Evolutionary conservation across 2,329 filamentous ascomycete genomes (phyloP), one percentile per base, ranked within the genome.

Genomic region (Peltaster fructicola): DNA sequence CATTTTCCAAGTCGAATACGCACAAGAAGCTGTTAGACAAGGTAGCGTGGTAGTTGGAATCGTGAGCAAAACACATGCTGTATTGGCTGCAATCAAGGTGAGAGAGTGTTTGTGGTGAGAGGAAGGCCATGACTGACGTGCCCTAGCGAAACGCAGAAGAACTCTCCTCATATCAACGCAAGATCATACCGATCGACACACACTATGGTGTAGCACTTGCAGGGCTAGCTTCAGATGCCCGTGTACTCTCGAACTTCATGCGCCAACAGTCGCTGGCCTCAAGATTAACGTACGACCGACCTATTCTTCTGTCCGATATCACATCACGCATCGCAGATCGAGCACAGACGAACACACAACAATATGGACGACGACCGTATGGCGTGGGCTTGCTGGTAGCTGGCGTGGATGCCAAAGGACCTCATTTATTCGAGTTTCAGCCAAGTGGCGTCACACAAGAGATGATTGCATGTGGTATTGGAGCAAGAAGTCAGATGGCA

Each of bases 161-260:
- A 59, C 76, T 98, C 31, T 98, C 88, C 33, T 95, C 88, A 25
- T 98, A 98, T 68, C 88, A 98, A 62, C 93, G 93, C 69, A 98
- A 98, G 65, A 73, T 98, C 51, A 93, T 98, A 56, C 70, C 75
- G 44, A 75, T 98, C 58, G 88, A 98, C 56, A 79, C 85, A 45
- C 88, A 98, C 57, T 75, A 88, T 44, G 88, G 84, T 40, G 73
- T 98, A 46, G 82, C 85, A 45, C 90, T 98, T 45, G 88, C 88
- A 40, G 88, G 88, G 43, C 79, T 98, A 34, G 88, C 88, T 39
- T 93, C 85, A 30, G 88, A 98, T 56, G 88, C 85, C 50, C 88
- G 88, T 48, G 88, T 98, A 43, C 82, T 98, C 43, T 93, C 84
- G 65, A 98, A 98, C 70, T 98, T 93, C 65, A 95, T 98, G 85